Conservation (phyloP, 1,284 basidiomycete genomes). For the Thelephora terrestris region DNA sequence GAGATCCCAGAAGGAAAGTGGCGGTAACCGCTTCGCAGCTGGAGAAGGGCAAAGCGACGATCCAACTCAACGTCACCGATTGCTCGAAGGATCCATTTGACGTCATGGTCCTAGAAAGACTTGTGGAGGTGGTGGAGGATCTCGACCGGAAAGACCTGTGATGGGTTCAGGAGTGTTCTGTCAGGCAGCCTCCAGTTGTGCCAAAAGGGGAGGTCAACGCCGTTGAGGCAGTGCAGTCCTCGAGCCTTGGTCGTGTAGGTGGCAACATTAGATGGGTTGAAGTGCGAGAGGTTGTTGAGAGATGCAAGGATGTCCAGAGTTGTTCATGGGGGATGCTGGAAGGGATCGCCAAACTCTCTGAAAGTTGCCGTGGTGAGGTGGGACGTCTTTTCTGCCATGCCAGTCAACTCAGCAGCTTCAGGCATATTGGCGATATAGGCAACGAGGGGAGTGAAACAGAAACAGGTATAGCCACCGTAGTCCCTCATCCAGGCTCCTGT, state of each 20-base stretch:
- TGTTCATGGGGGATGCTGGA: background rate
- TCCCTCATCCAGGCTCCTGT: no score
- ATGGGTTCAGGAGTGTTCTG: conserved; percentile 3
- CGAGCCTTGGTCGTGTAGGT: no score
- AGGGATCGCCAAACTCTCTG: background rate
- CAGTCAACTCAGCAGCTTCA: background rate
- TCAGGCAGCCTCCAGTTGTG: no score
- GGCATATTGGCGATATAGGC: conserved; percentile 9
- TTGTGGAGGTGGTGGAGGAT: conserved; percentile 5
- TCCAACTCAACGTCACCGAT: conserved; percentile 6
- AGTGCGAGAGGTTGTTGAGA: no score
- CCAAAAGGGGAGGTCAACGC: conserved; percentile 8
- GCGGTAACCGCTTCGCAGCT: background rate
- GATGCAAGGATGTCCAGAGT: no score
- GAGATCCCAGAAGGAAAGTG: background rate
- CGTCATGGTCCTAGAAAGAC: conserved; percentile 6
- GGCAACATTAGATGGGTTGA: no score
- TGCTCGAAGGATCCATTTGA: conserved; percentile 6
- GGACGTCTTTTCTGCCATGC: background rate
- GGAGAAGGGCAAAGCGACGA: conserved; percentile 6
- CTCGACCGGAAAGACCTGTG: conserved; percentile 4
- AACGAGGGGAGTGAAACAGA: no score
- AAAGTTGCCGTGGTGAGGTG: conserved; percentile 10
- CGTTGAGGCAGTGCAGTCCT: conserved; percentile 1
- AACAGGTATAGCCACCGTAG: no score